Conservation (phyloP, 2,329 filamentous ascomycete species). For the Penicillium sp. region DNA sequence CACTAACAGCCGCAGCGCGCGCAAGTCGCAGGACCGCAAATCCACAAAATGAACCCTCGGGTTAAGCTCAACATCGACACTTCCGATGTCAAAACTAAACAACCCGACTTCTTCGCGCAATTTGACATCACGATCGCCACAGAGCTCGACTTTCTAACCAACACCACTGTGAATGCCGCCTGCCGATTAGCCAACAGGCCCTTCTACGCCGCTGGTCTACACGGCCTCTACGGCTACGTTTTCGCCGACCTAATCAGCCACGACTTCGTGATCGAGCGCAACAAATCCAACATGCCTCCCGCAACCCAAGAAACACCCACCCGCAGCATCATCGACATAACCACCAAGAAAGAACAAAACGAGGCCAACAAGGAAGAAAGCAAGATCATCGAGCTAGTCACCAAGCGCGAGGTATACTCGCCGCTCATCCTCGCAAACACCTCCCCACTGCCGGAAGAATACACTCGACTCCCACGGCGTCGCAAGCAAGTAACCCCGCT, state of each 20-base stretch:
- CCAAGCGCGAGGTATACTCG: constrained; percentile 86
- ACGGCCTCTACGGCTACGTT: constrained; percentile 91
- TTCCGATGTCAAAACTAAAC: constrained; percentile 63
- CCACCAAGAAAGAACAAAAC: constrained; percentile 65
- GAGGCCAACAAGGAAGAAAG: constrained; percentile 72
- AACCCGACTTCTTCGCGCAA: constrained; percentile 68
- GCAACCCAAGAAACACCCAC: constrained; percentile 71
- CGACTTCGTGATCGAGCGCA: constrained; percentile 82
- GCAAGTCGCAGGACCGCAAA: constrained; percentile 70
- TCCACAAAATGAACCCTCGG: constrained; percentile 85
- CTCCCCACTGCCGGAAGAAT: constrained; percentile 69
- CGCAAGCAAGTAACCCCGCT: constrained; percentile 74
- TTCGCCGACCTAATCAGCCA: constrained; percentile 92
- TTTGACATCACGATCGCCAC: constrained; percentile 90
- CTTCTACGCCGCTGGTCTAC: constrained; percentile 84
- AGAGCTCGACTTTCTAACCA: constrained; percentile 71
- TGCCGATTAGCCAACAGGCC: constrained; percentile 73
- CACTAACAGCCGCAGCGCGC: constrained; percentile 58
- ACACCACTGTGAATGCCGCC: constrained; percentile 79
- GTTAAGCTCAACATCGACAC: constrained; percentile 73
- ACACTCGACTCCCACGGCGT: constrained; percentile 64
- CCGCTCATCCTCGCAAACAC: constrained; percentile 83
- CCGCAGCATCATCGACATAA: constrained; percentile 68
- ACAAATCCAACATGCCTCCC: constrained; percentile 69
- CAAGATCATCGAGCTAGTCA: constrained; percentile 79